Percentiles rank a stretch among this genome's conserved stretches.
Evolutionary conservation across 208 protist species (phyloP).

Genomic region (Trypanosoma platydactyli): DNA sequence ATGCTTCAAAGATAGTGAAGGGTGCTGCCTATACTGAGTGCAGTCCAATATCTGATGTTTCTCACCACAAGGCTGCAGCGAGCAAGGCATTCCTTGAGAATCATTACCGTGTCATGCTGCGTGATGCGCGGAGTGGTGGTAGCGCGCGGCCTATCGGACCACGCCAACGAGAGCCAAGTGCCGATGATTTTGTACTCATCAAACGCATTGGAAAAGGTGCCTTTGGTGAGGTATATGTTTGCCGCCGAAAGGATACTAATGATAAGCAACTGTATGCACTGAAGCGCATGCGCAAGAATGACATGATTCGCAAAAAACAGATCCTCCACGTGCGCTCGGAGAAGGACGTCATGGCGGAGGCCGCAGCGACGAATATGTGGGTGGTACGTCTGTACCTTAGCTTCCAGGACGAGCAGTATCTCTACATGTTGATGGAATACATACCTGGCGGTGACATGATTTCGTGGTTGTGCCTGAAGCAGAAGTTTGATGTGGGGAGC

Average conservation of each 20-base stretch:
- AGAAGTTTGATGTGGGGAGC: conserved; percentile 81
- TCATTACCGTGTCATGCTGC: conserved; percentile 75
- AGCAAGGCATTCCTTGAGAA: conserved; percentile 87
- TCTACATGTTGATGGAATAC: conserved; percentile 96
- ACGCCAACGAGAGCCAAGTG: conserved; percentile 62
- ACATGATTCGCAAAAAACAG: conserved; percentile 91
- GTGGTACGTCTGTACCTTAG: conserved; percentile 89
- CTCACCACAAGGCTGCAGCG: conserved; percentile 84
- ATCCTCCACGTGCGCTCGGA: conserved; percentile 88
- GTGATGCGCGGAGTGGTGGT: conserved; percentile 50
- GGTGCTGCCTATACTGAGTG: conserved; percentile 39
- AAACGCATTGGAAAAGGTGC: conserved; percentile 89
- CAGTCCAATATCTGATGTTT: conserved; percentile 69
- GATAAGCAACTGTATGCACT: conserved; percentile 83
- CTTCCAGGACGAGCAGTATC: conserved; percentile 91
- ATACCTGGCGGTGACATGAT: conserved; percentile 94
- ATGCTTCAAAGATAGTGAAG: conserved; percentile 24
- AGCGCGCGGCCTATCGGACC: conserved; percentile 57
- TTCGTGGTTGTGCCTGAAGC: conserved; percentile 88
- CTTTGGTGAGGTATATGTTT: conserved; percentile 92
- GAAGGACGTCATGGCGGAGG: conserved; percentile 89
- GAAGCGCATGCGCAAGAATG: conserved; percentile 90
- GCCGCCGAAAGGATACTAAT: conserved; percentile 63
- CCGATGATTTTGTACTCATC: conserved; percentile 85
- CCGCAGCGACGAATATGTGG: conserved; percentile 80